Evolutionary conservation across 129 eudicot genomes (phyloP), one percentile per base, ranked within the genome.

Genomic region (Artemisia tridentata): DNA sequence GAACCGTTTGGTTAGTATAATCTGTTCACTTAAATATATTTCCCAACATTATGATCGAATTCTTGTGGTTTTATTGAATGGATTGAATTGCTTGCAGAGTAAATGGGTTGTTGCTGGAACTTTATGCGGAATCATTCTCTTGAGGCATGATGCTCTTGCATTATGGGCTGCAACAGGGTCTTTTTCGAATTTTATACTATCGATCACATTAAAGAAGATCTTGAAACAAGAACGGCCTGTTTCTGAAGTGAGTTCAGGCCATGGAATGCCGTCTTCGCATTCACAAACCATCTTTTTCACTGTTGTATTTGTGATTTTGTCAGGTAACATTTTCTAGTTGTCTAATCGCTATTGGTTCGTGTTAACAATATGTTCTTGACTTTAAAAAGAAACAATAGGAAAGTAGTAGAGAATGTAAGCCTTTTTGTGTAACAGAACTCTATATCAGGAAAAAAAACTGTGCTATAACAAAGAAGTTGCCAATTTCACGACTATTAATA

Each of bases 241-340:
- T 73, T 50, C 87, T 55, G 73, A 67, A 6, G 18, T 57, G 64
- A 75, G 84, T 75, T 72, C 87, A 6, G 90, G 81, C 74, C 96
- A 89, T 4, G 97, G 96, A 63, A 91, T 91, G 97, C 97, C 97
- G 27, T 91, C 97, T 11, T 88, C 97, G 23, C 97, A 88, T 86
- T 90, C 96, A 7, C 97, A 91, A 64, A 70, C 92, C 68, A 79
- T 84, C 77, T 86, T 82, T 68, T 91, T 57, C 64, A 57, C 74
- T 46, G 63, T 73, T 49, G 45, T 77, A 5, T 84, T 91, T 19
- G 58, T 79, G 17, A 74, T 65, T 82, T 5, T 79, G 25, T 85
- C 97, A 72, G 76, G 95, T 90, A 87, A 72, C 12, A n/a, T 13
- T 27, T 8, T 43, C 48, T 38, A 7, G 45, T 7, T 20, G 11